Evolutionary conservation across 2,329 filamentous ascomycete genomes (phyloP).

Genomic region (Monilinia laxa): DNA sequence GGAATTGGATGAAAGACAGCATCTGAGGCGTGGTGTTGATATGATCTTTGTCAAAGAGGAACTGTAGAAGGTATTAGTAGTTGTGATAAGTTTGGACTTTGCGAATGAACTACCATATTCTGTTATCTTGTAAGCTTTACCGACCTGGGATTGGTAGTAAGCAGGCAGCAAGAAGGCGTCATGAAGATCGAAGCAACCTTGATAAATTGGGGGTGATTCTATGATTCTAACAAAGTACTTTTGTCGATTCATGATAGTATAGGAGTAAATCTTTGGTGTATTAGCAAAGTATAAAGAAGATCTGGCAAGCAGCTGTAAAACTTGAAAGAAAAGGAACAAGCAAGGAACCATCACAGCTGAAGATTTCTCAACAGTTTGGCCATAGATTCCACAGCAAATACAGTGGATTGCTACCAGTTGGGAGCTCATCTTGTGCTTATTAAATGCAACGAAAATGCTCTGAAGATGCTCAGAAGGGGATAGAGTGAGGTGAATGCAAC

Average conservation of each 20-base stretch:
- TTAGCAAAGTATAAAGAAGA: neutral
- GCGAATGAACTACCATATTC: neutral
- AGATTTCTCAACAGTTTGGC: neutral
- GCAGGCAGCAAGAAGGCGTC: too few relatives aligned
- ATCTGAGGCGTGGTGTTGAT: neutral
- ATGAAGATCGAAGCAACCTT: neutral
- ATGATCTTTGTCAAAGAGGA: neutral
- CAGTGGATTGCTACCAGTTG: neutral
- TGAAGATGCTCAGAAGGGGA: neutral
- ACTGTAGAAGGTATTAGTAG: neutral
- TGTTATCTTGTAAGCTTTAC: neutral
- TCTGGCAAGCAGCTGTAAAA: neutral
- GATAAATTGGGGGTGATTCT: fast-evolving
- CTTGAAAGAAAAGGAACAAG: neutral
- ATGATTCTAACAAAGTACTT: fast-evolving
- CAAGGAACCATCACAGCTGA: neutral
- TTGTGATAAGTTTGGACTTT: neutral
- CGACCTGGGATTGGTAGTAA: too few relatives aligned
- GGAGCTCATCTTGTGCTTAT: neutral
- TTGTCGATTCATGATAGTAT: neutral
- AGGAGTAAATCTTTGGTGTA: too few relatives aligned
- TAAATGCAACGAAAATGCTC: neutral
- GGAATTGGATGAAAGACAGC: neutral
- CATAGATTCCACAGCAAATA: neutral
- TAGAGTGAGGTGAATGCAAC: neutral